Evolutionary conservation across 768 basidiomycete species (phyloP).

Genomic region (Tephrocybe sp.): DNA sequence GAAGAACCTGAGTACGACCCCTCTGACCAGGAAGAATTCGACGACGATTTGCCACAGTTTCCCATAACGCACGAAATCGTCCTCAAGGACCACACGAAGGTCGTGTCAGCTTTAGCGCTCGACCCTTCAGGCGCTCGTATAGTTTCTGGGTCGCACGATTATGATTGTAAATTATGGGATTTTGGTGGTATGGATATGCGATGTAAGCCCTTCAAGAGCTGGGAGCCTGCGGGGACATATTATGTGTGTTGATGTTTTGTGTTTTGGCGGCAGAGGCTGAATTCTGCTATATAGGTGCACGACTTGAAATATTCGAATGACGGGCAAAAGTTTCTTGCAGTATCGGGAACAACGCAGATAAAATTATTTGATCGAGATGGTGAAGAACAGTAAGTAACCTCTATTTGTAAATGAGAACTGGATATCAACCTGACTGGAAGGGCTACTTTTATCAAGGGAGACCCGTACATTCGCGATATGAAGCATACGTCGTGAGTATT

Average conservation of each 20-base stretch:
- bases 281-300: conserved; percentile 59
- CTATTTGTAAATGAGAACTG: conserved; percentile 20
- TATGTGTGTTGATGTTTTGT: conserved; percentile 54
- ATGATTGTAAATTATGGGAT: conserved; percentile 98
- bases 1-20: conserved; percentile 62
- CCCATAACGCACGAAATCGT: conserved; percentile 90
- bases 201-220: conserved; percentile 94
- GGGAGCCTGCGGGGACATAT: conserved; percentile 93
- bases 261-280: conserved; percentile 10
- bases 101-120: conserved; percentile 87
- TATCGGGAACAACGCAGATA: conserved; percentile 86
- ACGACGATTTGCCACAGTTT: conserved; percentile 59
- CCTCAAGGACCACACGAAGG: conserved; percentile 95
- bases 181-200: conserved; percentile 95
- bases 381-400: conserved; percentile 76
- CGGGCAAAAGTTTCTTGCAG: conserved; percentile 81
- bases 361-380: conserved; percentile 93
- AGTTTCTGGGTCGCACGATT: conserved; percentile 92
- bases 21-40: conserved; percentile 45
- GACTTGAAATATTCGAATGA: conserved; percentile 89
- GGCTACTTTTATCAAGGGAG: conserved; percentile 87
- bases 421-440: conserved; percentile 56
- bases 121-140: conserved; percentile 95
- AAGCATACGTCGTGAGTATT: conserved; percentile 89
- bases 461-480: conserved; percentile 98